These are phyloP conservation scores for Kluyveromyces nonfermentans DNA, from an alignment of 805 yeast species.

Conservation along the genomic window DNA sequence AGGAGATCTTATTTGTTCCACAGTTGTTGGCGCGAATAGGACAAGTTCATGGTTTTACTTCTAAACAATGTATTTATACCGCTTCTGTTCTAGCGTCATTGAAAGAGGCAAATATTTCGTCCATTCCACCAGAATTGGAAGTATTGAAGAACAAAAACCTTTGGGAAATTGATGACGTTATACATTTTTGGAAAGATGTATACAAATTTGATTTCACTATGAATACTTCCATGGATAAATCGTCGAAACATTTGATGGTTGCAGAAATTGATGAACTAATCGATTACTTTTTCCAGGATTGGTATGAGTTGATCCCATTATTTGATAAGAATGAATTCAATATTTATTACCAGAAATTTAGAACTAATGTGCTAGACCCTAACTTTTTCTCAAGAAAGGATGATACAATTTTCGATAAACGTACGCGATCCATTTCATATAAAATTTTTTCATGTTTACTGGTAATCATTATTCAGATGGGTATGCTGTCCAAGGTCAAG, in stretches of 20 bases:
- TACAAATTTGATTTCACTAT: slow-evolving; percentile 16
- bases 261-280: slow-evolving; percentile 51
- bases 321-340: slow-evolving; percentile 63
- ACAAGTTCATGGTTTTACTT: slow-evolving; percentile 60
- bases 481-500: slow-evolving; percentile 20
- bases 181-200: slow-evolving; percentile 14
- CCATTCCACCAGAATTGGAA: slow-evolving; percentile 10
- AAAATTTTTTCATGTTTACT: slow-evolving; percentile 24
- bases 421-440: slow-evolving; percentile 17
- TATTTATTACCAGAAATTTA: slow-evolving; percentile 37
- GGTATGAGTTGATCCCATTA: slow-evolving; percentile 66
- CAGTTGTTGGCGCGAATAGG: slow-evolving; percentile 60
- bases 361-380: slow-evolving; percentile 2
- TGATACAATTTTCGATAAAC: slow-evolving; percentile 11
- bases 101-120: slow-evolving; percentile 40
- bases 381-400: slow-evolving; percentile 8
- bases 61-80: slow-evolving; percentile 60
- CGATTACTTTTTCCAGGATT: slow-evolving; percentile 61
- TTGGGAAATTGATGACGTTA: slow-evolving; percentile 23
- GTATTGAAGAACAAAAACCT: slow-evolving; percentile 14
- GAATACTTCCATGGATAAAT: slow-evolving; percentile 1
- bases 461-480: slow-evolving; percentile 24
- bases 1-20: slow-evolving; percentile 68
- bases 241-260: slow-evolving; percentile 8
- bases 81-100: slow-evolving; percentile 64